phyloP scores from a whole-genome alignment of 257 asterid species.

The Solanum bulbocastanum region DNA sequence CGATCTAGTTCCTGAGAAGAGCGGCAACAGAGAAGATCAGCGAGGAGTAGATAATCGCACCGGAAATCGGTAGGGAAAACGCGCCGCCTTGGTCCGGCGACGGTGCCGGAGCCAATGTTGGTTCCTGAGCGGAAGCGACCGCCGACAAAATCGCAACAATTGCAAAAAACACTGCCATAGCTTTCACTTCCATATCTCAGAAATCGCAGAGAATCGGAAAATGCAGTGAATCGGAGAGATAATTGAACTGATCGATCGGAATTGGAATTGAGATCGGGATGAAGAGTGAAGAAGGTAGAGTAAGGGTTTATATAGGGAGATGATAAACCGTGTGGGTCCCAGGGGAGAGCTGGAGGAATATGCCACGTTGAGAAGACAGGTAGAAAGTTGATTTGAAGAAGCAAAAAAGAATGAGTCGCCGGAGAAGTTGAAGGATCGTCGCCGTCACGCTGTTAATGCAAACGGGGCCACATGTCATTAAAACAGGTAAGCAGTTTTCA shows the following conservation, averaged over 20 bases:
- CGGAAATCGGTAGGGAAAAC: conserved; percentile 26
- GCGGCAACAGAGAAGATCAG: conserved; percentile 30
- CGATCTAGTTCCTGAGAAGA: conserved; percentile 25
- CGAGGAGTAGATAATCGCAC: conserved; percentile 36
- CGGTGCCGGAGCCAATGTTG: conserved; percentile 36
- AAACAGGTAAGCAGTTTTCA: neutral
- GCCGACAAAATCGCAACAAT: conserved; percentile 11
- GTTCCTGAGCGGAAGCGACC: conserved; percentile 23
- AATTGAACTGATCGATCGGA: neutral
- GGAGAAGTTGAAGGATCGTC: neutral
- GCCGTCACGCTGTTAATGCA: neutral
- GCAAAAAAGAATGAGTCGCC: neutral
- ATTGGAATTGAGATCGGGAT: neutral
- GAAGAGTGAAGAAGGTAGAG: neutral
- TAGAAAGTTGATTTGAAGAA: neutral
- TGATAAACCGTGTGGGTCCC: conserved; percentile 5
- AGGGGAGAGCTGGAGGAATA: neutral
- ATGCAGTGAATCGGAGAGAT: neutral
- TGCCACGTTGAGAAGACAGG: conserved; percentile 7
- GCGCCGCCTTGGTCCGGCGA: conserved; percentile 37
- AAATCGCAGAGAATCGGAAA: neutral
- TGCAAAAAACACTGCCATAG: conserved; percentile 26
- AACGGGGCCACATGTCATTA: neutral
- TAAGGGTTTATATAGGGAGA: neutral
- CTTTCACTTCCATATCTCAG: conserved; percentile 6